Conservation (phyloP, 75 land plant genomes). For the Pinus albicaulis region DNA sequence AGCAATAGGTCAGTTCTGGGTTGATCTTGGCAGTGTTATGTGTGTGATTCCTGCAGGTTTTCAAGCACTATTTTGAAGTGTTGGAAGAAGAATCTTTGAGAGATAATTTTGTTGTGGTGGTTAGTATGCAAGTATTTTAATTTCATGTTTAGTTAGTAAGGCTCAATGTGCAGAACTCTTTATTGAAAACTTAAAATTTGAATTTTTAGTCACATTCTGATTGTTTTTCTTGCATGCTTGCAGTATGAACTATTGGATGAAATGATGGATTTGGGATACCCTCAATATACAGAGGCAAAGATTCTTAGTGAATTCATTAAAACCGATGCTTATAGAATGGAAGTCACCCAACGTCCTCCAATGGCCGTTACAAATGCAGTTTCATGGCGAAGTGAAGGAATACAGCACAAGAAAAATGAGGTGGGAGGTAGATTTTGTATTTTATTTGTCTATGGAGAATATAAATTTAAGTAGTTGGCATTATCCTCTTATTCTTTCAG, state of each 20-base stretch:
- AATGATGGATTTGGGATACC: slow-evolving; percentile 99
- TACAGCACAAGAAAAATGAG: slow-evolving; percentile 97
- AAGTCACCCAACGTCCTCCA: slow-evolving; percentile 95
- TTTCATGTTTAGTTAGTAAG: neutral
- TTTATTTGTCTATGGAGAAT: neutral
- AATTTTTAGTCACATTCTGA: neutral
- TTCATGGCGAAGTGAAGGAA: slow-evolving; percentile 99
- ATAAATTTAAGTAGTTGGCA: neutral
- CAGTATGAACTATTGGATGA: slow-evolving; percentile 99
- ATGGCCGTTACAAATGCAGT: slow-evolving; percentile 99
- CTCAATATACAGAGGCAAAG: slow-evolving; percentile 98
- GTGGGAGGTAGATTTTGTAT: slow-evolving; percentile 24
- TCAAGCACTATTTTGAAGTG: slow-evolving; percentile 99
- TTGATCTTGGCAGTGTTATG: neutral
- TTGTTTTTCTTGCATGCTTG: slow-evolving; percentile 1
- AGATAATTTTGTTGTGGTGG: slow-evolving; percentile 99
- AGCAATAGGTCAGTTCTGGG: neutral
- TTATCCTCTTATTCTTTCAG: slow-evolving; percentile 31
- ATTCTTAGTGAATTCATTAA: slow-evolving; percentile 99
- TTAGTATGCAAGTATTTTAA: slow-evolving; percentile 25
- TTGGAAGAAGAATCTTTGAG: slow-evolving; percentile 96
- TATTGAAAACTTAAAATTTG: neutral
- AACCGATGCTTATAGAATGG: slow-evolving; percentile 99
- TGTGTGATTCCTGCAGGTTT: slow-evolving; percentile 53
- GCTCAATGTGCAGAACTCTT: neutral